A percentile compares a stretch with the other conserved stretches of the same genome.
These are phyloP conservation scores for Cyberlindnera euphorbiae DNA, from an alignment of 805 yeast species.

Conservation along the genomic window DNA sequence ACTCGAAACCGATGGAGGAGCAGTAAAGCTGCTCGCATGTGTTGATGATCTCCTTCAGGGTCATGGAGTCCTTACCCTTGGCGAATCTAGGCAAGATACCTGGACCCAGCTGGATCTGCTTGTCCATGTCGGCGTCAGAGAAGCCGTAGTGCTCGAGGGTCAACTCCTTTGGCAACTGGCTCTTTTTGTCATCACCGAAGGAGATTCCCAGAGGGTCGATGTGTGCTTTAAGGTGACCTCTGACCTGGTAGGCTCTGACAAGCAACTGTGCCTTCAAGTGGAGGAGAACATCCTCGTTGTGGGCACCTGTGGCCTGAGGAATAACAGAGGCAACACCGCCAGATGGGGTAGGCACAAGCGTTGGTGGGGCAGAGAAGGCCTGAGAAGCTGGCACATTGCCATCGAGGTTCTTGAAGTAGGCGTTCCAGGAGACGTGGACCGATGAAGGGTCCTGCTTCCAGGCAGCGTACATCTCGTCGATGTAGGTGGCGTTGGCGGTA, in stretches of 20 bases:
- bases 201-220: slow-evolving; percentile 94
- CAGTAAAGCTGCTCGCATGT: slow-evolving; percentile 84
- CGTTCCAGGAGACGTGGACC: slow-evolving; percentile 96
- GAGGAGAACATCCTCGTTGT: slow-evolving; percentile 55
- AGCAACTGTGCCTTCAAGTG: slow-evolving; percentile 94
- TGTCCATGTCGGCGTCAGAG: slow-evolving; percentile 78
- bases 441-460: slow-evolving; percentile 88
- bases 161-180: slow-evolving; percentile 72
- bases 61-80: slow-evolving; percentile 54
- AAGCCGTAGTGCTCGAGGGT: slow-evolving; percentile 91
- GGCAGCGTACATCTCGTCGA: slow-evolving; percentile 96
- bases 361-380: slow-evolving; percentile 92
- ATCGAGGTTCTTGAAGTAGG: slow-evolving; percentile 89
- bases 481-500: slow-evolving; percentile 81
- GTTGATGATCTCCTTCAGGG: slow-evolving; percentile 71
- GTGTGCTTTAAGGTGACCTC: slow-evolving; percentile 95
- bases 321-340: slow-evolving; percentile 67
- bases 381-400: slow-evolving; percentile 60
- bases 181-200: slow-evolving; percentile 59
- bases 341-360: slow-evolving; percentile 73
- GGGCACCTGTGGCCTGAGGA: slow-evolving; percentile 37
- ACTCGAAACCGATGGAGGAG: slow-evolving; percentile 86
- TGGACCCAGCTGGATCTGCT: slow-evolving; percentile 87
- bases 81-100: slow-evolving; percentile 95
- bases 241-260: slow-evolving; percentile 97